These are phyloP conservation scores for Populus davidiana DNA, from an alignment of 345 rosid genomes.

Conservation along the genomic window DNA sequence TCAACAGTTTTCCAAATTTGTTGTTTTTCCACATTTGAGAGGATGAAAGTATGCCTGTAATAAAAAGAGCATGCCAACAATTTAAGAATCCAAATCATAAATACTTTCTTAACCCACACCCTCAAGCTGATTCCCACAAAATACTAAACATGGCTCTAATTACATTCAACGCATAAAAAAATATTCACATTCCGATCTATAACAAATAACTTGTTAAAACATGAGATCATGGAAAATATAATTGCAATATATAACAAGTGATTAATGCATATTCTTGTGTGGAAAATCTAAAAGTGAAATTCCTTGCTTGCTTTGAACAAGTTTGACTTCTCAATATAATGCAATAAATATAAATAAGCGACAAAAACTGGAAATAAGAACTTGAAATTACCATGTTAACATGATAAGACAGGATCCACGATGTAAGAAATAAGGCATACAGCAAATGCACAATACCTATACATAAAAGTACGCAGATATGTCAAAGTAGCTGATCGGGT, in stretches of 20 bases:
- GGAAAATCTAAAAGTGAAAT: not conserved
- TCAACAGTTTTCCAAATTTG: slow-evolving; percentile 83
- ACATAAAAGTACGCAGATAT: slow-evolving; percentile 90
- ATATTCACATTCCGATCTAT: not conserved
- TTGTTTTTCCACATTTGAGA: slow-evolving; percentile 60
- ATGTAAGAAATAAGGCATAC: not conserved
- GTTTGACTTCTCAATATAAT: not conserved
- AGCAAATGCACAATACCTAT: slow-evolving; percentile 52
- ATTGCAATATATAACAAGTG: not conserved
- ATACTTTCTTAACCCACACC: slow-evolving; percentile 8
- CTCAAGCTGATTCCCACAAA: not conserved
- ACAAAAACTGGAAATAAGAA: no score
- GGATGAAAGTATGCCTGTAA: slow-evolving; percentile 85
- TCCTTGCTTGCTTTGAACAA: not conserved
- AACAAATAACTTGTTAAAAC: not conserved
- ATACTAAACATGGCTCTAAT: slow-evolving; percentile 4
- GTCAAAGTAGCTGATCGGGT: slow-evolving; percentile 92
- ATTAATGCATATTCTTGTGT: not conserved
- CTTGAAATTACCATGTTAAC: not conserved
- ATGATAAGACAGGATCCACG: not conserved
- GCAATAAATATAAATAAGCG: no score
- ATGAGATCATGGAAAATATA: not conserved
- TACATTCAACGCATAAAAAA: not conserved
- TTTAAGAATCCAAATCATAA: slow-evolving; percentile 15
- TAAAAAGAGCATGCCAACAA: slow-evolving; percentile 4